Evolutionary conservation across 1,139 yeast species (phyloP).

Genomic region (Hansenula sp.): DNA sequence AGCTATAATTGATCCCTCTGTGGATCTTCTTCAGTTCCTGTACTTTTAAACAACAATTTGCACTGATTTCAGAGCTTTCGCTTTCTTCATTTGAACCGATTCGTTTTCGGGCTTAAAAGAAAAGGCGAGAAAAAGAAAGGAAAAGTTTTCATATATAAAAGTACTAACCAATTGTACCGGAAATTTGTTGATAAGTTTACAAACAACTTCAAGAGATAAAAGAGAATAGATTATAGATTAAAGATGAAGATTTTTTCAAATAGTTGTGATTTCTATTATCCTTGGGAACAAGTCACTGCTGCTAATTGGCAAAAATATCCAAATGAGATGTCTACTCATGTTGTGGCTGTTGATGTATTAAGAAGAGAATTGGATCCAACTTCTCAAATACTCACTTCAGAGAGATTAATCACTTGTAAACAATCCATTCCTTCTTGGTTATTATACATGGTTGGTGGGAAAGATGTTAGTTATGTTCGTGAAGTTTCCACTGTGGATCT

Average conservation of each 20-base stretch:
- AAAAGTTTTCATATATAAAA: background rate
- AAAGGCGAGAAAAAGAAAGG: background rate
- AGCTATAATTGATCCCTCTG: no score
- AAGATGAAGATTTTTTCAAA: constrained; percentile 76
- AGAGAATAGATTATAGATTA: background rate
- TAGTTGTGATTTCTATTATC: constrained; percentile 64
- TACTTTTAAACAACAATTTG: background rate
- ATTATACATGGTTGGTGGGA: constrained; percentile 66
- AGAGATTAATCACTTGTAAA: constrained; percentile 83
- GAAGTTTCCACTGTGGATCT: constrained; percentile 87
- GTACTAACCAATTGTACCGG: no score
- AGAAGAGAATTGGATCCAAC: constrained; percentile 60
- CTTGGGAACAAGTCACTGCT: constrained; percentile 94
- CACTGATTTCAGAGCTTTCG: background rate
- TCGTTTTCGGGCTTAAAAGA: no score
- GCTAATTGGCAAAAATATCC: constrained; percentile 98
- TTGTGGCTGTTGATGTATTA: constrained; percentile 88
- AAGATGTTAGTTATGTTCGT: constrained; percentile 73
- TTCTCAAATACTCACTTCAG: constrained; percentile 64
- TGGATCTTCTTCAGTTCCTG: no score
- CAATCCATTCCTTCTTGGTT: constrained; percentile 89
- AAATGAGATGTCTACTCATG: constrained; percentile 87
- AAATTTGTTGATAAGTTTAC: no score
- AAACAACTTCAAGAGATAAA: background rate
- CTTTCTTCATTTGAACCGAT: no score